Conservation (phyloP, 352 stramenopile genomes). For the Phytophthora colocasiae region DNA sequence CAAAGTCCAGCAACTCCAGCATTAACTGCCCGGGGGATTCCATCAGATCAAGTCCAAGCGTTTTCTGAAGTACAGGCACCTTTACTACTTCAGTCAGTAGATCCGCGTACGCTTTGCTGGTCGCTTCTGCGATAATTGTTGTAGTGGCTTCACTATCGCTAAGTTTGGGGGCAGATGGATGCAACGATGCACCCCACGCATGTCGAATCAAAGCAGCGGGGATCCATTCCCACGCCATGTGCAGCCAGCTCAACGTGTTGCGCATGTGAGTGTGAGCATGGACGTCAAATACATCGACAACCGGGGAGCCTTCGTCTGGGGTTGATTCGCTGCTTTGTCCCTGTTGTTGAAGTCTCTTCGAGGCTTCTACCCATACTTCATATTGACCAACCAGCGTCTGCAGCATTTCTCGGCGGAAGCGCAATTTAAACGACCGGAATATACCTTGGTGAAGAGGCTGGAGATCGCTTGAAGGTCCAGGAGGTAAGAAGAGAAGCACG, state of each 20-base stretch:
- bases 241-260: constrained; percentile 54
- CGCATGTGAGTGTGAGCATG: constrained; percentile 53
- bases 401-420: constrained; percentile 69
- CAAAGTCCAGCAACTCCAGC: constrained; percentile 51
- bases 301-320: constrained; percentile 8
- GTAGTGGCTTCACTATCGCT: constrained; percentile 28
- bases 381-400: constrained; percentile 49
- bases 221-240: constrained; percentile 52
- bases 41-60: constrained; percentile 45
- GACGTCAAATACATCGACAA: constrained; percentile 45
- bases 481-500: constrained; percentile 70
- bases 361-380: constrained; percentile 19
- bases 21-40: constrained; percentile 38
- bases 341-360: constrained; percentile 15
- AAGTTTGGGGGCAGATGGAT: constrained; percentile 40
- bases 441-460: constrained; percentile 76
- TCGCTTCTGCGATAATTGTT: constrained; percentile 26
- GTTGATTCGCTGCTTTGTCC: constrained; percentile 8
- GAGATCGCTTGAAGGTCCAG: constrained; percentile 38
- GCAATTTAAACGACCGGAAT: constrained; percentile 62
- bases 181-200: constrained; percentile 49
- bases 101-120: constrained; percentile 33
- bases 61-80: constrained; percentile 33
- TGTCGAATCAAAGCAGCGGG: constrained; percentile 43
- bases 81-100: constrained; percentile 34